Evolutionary conservation across 805 yeast genomes (phyloP).

Genomic region (Candida boleticola): DNA sequence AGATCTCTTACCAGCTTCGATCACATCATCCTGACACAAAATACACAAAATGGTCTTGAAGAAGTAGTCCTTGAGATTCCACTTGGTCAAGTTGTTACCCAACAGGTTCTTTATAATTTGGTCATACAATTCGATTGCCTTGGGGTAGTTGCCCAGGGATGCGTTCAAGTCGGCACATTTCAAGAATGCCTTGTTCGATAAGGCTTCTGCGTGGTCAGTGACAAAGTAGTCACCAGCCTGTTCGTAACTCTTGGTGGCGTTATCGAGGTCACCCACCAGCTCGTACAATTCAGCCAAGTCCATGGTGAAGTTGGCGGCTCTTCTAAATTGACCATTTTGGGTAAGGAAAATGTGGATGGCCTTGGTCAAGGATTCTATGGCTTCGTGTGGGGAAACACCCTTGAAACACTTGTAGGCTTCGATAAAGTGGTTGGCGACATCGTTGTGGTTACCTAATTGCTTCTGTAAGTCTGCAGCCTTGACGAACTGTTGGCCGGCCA

Average conservation of each 20-base stretch:
- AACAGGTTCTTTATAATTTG: slow-evolving; percentile 72
- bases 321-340: slow-evolving; percentile 87
- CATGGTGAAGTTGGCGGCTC: slow-evolving; percentile 92
- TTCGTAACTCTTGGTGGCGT: slow-evolving; percentile 78
- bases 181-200: slow-evolving; percentile 82
- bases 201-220: slow-evolving; percentile 89
- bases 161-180: slow-evolving; percentile 91
- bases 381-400: slow-evolving; percentile 68
- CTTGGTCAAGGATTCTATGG: slow-evolving; percentile 69
- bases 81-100: slow-evolving; percentile 73
- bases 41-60: slow-evolving; percentile 80
- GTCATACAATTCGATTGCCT: slow-evolving; percentile 77
- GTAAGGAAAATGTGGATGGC: slow-evolving; percentile 82
- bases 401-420: slow-evolving; percentile 90
- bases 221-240: slow-evolving; percentile 95
- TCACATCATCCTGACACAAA: slow-evolving; percentile 79
- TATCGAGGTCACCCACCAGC: slow-evolving; percentile 58
- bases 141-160: slow-evolving; percentile 58
- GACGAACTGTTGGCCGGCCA: slow-evolving; percentile 82
- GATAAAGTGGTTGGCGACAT: slow-evolving; percentile 83
- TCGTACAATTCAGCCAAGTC: slow-evolving; percentile 90
- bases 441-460: slow-evolving; percentile 76
- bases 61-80: slow-evolving; percentile 93
- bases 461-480: slow-evolving; percentile 81
- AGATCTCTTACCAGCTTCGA: slow-evolving; percentile 77